Evolutionary conservation across 2,329 filamentous ascomycete species (phyloP), one percentile per base, ranked within the genome.

Genomic region (Fusarium illudens): DNA sequence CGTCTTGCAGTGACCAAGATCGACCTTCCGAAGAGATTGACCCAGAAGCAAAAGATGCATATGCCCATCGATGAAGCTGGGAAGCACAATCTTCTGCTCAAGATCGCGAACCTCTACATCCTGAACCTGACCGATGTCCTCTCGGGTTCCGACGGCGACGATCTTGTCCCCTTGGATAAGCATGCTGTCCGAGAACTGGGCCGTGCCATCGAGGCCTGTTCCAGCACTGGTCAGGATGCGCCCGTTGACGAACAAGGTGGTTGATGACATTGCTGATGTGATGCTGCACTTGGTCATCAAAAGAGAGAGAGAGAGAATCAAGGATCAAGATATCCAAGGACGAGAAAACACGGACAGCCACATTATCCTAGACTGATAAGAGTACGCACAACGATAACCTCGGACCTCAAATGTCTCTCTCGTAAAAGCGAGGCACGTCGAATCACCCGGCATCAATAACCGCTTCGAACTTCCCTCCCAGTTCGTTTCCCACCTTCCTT

Each of bases 101-200:
- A 50, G 48, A 7, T 50, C 48, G 10, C 39, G 22, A 25, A 50
- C 30, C 19, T 50, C 30, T 25, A n/a, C 19, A 3, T 33, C 19
- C 6, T 25, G 5, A 4, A 22, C 29, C 6, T 11, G 9, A 5
- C 37, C 8, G 0, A 55, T 25, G 1, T 77, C 73, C 0, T 67
- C 20, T 15, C 65, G 66, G 3, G 74, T 52, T 20, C 79, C 79
- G 30, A 80, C 68, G 5, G 75, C 71, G 6, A 65, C 64, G 50
- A 80, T 77, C 32, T 67, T 52, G 6, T 75, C 76, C 39, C 75
- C 67, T 39, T 69, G 58, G 6, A 79, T 62, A 3, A 79, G 63
- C 65, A 79, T 73, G 51, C 73, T 68, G 2, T 71, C 68, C 1
- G 68, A 62, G 48, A 77, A 77, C 3, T 58, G 58, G 13, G 72